These are phyloP conservation scores for Boletus pseudopeckii DNA, from an alignment of 768 basidiomycete genomes.

Conservation along the genomic window DNA sequence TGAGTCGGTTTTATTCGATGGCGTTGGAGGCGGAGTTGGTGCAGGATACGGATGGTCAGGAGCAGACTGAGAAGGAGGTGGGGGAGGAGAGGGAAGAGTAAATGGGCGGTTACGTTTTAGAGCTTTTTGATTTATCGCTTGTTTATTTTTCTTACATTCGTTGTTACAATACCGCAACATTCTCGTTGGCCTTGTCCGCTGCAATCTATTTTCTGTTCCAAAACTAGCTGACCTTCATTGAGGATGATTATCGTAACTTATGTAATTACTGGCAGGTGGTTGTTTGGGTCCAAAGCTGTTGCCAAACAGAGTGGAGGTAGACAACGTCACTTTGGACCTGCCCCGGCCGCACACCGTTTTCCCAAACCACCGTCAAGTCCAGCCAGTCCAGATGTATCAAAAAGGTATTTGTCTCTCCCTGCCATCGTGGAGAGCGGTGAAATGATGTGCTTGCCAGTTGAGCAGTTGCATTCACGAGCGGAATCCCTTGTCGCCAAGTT, in stretches of 20 bases:
- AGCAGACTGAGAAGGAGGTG: neutral
- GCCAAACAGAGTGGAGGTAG: too few relatives aligned
- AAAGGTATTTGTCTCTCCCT: neutral
- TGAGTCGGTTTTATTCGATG: slow-evolving; percentile 59
- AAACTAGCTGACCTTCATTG: too few relatives aligned
- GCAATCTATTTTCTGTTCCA: too few relatives aligned
- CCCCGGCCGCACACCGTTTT: too few relatives aligned
- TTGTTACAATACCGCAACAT: too few relatives aligned
- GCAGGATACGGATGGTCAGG: neutral
- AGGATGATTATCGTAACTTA: too few relatives aligned
- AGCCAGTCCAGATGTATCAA: neutral
- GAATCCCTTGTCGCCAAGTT: neutral
- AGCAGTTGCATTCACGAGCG: neutral
- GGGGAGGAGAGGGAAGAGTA: neutral
- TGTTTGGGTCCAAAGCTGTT: too few relatives aligned
- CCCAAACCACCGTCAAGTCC: neutral
- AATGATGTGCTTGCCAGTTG: neutral
- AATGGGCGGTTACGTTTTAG: too few relatives aligned
- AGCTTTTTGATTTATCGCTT: too few relatives aligned
- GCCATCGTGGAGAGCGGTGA: neutral
- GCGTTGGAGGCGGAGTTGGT: slow-evolving; percentile 61
- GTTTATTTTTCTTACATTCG: neutral
- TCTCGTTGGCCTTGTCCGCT: too few relatives aligned
- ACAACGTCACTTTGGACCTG: too few relatives aligned
- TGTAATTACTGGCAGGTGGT: too few relatives aligned